Conservation (phyloP, 306 rosid genomes). For the Dalbergia oliveri region DNA sequence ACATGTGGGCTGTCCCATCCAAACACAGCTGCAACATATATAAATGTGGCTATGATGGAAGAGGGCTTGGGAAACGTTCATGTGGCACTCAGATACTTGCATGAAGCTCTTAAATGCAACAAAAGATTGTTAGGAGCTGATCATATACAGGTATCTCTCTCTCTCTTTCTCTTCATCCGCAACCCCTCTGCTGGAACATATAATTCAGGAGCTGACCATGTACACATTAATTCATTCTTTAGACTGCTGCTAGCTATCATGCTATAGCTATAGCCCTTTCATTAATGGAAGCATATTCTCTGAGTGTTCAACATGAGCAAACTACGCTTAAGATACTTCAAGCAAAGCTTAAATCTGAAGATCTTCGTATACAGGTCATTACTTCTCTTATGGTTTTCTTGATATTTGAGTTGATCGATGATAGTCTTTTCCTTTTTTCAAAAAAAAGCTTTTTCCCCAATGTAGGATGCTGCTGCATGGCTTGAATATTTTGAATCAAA, state of each 20-base stretch:
- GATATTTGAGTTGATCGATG: not conserved
- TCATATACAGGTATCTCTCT: constrained; percentile 83
- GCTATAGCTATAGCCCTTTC: constrained; percentile 99
- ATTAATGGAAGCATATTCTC: constrained; percentile 94
- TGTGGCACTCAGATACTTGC: constrained; percentile 94
- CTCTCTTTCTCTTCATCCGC: not conserved
- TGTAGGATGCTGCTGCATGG: constrained; percentile 98
- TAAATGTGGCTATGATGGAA: constrained; percentile 99
- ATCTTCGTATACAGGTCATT: constrained; percentile 95
- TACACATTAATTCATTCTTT: constrained; percentile 27
- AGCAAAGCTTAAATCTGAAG: constrained; percentile 87
- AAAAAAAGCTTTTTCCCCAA: not conserved
- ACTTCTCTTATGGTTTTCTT: constrained; percentile 13
- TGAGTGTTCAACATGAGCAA: constrained; percentile 97
- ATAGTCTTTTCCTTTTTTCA: not conserved
- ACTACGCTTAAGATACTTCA: constrained; percentile 92
- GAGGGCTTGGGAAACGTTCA: constrained; percentile 98
- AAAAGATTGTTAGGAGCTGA: constrained; percentile 92
- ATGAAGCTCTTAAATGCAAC: constrained; percentile 98
- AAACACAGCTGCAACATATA: constrained; percentile 97
- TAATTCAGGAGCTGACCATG: not conserved
- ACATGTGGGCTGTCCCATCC: constrained; percentile 97
- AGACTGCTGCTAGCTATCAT: constrained; percentile 99
- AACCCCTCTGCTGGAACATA: not conserved
- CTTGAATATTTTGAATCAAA: constrained; percentile 95